These are phyloP conservation scores for Calcarisporium arbuscula DNA, from an alignment of 2,329 filamentous ascomycete genomes.

Conservation along the genomic window DNA sequence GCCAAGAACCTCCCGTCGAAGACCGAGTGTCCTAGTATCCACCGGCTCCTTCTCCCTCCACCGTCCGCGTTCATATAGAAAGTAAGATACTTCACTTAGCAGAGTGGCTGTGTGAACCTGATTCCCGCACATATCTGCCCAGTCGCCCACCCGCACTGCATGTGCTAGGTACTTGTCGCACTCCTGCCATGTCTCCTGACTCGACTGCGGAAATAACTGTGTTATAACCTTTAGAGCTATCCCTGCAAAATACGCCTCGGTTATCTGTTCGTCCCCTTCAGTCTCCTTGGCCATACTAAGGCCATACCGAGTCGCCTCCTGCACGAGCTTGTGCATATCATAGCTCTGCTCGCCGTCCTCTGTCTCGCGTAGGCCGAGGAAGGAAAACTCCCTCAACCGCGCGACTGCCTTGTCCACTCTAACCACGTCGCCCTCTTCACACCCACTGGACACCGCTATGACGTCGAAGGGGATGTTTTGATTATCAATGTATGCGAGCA, in stretches of 20 bases:
- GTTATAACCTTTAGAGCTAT: constrained; percentile 16
- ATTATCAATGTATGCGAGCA: constrained; percentile 25
- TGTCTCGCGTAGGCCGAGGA: constrained; percentile 15
- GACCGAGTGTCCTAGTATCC: constrained; percentile 9
- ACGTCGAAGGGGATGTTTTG: constrained; percentile 23
- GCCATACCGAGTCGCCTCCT: constrained; percentile 19
- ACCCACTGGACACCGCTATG: constrained; percentile 11
- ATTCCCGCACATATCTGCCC: constrained; percentile 15
- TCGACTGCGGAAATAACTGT: constrained; percentile 13
- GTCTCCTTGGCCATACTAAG: constrained; percentile 2
- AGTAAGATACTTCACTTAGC: constrained; percentile 12
- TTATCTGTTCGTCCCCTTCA: no score
- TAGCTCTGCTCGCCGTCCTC: constrained; percentile 11
- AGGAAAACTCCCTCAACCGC: constrained; percentile 27
- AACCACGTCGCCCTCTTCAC: no score
- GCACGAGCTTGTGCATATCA: constrained; percentile 26
- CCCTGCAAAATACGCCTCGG: constrained; percentile 13
- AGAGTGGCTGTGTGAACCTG: constrained; percentile 9
- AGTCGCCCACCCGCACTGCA: constrained; percentile 16
- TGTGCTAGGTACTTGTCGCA: constrained; percentile 23
- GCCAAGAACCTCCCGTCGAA: constrained; percentile 11
- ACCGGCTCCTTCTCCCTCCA: constrained; percentile 19
- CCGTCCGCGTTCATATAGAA: constrained; percentile 16
- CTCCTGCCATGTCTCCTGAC: constrained; percentile 13
- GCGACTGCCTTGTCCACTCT: constrained; percentile 15